Evolutionary conservation across 225 moss, liverwort and hornwort genomes (phyloP), one percentile per base, ranked within the genome.

Genomic region (Marchantia paleacea): DNA sequence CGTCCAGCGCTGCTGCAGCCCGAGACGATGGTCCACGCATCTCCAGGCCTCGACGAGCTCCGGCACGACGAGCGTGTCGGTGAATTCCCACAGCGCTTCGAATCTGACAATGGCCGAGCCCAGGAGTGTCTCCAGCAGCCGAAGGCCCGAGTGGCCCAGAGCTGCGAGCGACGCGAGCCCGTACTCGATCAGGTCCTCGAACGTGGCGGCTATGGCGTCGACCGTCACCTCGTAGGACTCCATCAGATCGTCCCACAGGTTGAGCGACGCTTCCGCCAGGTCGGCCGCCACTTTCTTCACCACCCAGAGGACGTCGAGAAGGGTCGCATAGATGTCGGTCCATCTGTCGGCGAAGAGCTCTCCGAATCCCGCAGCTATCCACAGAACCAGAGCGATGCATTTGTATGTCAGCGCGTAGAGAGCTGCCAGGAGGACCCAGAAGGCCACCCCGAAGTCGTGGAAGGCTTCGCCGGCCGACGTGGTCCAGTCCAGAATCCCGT

Each of bases 401-500:
- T 78, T 78, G 50, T 51, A 24, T 0, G 22, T 24, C 13, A 78
- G 10, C 15, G 28, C 78, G 13, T 26, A 66, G 15, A 66, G 13
- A 25, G 39, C 66, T 51, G 65, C 49, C 50, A 78, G 22, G 11
- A 69, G 47, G 49, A 75, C 64, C 52, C 69, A 65, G 8, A 82
- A 26, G 7, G 39, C 31, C 7, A 55, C 9, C 0, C 12, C 25
- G 26, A 20, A 52, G n/a, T 69, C 61, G n/a, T 57, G 48, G 8
- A 80, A 3, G 10, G 47, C 66, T 13, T 47, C 77, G 20, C 5
- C 31, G 12, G 29, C 73, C 9, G 19, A 60, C 3, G 20, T 10
- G 28, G 25, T 66, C 29, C n/a, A 20, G 8, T 86, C 81, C 62
- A 50, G 15, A 20, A 81, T 11, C 9, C 52, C 69, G 39, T 81